Evolutionary conservation across 805 yeast species (phyloP).

Genomic region (Yarrowia sp.): DNA sequence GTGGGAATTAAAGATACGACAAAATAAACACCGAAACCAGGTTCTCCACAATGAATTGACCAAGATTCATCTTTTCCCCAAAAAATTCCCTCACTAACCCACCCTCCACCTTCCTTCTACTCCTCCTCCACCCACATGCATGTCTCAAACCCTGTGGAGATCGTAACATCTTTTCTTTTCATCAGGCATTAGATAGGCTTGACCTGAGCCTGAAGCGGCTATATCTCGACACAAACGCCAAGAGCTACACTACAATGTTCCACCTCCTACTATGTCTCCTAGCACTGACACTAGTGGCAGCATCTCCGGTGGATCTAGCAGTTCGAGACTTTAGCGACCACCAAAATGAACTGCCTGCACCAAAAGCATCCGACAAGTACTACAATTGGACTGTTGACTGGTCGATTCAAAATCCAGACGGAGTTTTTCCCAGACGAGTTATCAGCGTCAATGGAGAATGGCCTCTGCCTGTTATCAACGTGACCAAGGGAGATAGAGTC

Average conservation of each 20-base stretch:
- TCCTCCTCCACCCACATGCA: neutral
- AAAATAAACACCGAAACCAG: too few species aligned
- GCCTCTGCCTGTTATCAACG: constrained; percentile 81
- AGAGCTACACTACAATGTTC: neutral
- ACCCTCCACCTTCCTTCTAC: too few species aligned
- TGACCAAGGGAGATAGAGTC: constrained; percentile 73
- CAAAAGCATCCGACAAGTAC: neutral
- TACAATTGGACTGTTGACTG: constrained; percentile 41
- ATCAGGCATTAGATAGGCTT: too few species aligned
- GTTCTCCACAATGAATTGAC: too few species aligned
- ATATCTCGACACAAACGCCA: too few species aligned
- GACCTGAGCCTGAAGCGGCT: too few species aligned
- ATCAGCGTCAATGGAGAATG: constrained; percentile 61
- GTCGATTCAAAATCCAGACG: constrained; percentile 50
- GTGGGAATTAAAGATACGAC: too few species aligned
- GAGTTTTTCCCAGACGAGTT: constrained; percentile 45
- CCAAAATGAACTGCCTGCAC: neutral
- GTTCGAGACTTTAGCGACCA: neutral
- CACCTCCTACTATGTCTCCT: neutral
- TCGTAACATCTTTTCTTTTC: too few species aligned
- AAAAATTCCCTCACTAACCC: too few species aligned
- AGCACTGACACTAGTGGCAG: neutral
- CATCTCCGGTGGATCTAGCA: neutral
- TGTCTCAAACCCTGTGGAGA: neutral
- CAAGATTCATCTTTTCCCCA: too few species aligned